Percentiles rank a stretch among this genome's conserved stretches.
Conservation (phyloP, 768 basidiomycete species). For the Nidularia pulvinata region DNA sequence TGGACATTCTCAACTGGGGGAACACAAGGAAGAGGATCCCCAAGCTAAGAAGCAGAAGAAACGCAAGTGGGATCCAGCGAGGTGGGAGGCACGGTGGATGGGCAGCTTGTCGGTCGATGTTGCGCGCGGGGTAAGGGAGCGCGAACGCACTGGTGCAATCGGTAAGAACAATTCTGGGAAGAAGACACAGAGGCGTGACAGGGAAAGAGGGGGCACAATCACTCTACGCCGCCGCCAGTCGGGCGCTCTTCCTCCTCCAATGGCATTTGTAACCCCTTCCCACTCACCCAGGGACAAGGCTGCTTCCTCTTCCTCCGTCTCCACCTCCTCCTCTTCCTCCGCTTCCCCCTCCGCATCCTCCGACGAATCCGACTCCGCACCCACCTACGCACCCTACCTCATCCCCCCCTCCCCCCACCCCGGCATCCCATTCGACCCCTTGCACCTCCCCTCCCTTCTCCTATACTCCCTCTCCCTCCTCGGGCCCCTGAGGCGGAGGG, state of each 20-base stretch:
- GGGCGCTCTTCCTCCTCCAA: neutral
- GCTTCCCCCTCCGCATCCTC: constrained; percentile 1
- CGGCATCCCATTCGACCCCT: constrained; percentile 48
- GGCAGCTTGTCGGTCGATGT: constrained; percentile 60
- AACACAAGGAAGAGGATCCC: constrained; percentile 8
- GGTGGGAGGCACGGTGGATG: constrained; percentile 72
- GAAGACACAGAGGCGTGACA: too few relatives aligned
- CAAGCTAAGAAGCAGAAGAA: constrained; percentile 5
- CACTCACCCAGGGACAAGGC: neutral
- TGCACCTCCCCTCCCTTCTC: constrained; percentile 66
- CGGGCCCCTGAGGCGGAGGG: constrained; percentile 33
- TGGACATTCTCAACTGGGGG: neutral
- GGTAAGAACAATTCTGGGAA: too few relatives aligned
- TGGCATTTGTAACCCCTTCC: neutral
- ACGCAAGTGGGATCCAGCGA: constrained; percentile 54
- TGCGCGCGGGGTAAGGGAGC: constrained; percentile 43
- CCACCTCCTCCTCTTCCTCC: neutral
- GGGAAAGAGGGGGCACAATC: constrained; percentile 13
- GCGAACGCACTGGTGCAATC: too few relatives aligned
- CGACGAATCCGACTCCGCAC: neutral
- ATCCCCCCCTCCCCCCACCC: neutral
- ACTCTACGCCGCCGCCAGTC: constrained; percentile 6
- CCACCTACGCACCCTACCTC: neutral
- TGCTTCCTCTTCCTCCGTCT: constrained; percentile 2
- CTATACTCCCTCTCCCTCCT: constrained; percentile 62